These are phyloP conservation scores for Phytophthora multivora DNA, from an alignment of 352 stramenopile genomes.

Conservation along the genomic window DNA sequence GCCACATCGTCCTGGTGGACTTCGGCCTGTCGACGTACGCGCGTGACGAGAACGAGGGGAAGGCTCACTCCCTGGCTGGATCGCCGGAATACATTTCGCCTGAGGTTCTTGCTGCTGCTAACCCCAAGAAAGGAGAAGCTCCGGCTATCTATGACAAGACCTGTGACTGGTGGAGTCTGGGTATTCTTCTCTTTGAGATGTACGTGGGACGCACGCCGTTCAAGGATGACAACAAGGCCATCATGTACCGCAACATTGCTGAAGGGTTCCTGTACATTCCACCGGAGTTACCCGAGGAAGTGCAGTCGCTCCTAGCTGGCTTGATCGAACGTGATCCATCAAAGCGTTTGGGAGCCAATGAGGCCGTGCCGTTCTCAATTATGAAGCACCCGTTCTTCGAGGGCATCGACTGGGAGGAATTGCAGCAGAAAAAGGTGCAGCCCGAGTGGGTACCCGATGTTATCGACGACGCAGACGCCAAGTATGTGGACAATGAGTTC, in stretches of 20 bases:
- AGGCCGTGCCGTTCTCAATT: constrained; percentile 84
- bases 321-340: constrained; percentile 78
- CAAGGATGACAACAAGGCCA: constrained; percentile 90
- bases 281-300: constrained; percentile 68
- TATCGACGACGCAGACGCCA: constrained; percentile 82
- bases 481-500: constrained; percentile 91
- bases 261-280: constrained; percentile 84
- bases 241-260: constrained; percentile 93
- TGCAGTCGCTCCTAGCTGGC: constrained; percentile 74
- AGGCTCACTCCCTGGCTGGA: constrained; percentile 75
- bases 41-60: constrained; percentile 49
- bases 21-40: constrained; percentile 90
- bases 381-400: constrained; percentile 91
- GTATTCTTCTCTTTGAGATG: constrained; percentile 93
- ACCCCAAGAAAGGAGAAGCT: constrained; percentile 43
- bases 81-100: constrained; percentile 93
- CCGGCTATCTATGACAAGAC: constrained; percentile 70
- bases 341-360: constrained; percentile 79
- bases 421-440: constrained; percentile 80
- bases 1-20: constrained; percentile 89
- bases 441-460: constrained; percentile 85
- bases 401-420: constrained; percentile 85
- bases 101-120: constrained; percentile 83
- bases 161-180: constrained; percentile 92
- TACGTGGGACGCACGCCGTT: constrained; percentile 91